A percentile compares a stretch with the other conserved stretches of the same genome.
Conservation (phyloP, 176 grass and related monocot species). For the Triticum monococcum region DNA sequence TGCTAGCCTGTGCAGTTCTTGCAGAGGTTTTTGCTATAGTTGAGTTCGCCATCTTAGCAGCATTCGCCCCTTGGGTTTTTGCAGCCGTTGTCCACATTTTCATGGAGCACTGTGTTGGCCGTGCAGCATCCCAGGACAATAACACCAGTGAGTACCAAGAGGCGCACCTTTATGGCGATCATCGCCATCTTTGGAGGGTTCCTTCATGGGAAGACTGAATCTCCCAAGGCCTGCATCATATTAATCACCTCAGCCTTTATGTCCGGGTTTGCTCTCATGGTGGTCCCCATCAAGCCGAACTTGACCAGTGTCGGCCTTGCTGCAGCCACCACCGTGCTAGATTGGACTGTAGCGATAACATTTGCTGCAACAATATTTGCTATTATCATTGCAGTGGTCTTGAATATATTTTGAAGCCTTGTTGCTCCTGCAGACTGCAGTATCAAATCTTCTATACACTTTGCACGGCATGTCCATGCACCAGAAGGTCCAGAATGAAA, state of each 20-base stretch:
- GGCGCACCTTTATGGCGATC: no score
- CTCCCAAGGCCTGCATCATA: slow-evolving; percentile 10
- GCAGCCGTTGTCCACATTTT: background rate
- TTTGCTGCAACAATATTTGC: background rate
- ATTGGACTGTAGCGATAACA: background rate
- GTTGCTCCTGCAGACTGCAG: no score
- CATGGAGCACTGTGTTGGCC: background rate
- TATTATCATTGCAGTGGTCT: background rate
- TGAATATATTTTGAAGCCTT: background rate
- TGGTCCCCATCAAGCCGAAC: no score
- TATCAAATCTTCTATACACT: no score
- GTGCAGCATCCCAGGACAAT: background rate
- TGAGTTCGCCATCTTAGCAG: slow-evolving; percentile 11
- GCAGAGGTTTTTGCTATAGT: slow-evolving; percentile 18
- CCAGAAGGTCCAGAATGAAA: no score
- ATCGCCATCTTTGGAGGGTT: background rate
- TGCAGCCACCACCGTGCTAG: background rate
- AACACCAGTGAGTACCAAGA: no score
- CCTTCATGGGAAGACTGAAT: slow-evolving; percentile 16
- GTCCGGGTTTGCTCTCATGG: background rate
- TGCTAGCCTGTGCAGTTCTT: background rate
- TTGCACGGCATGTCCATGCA: no score
- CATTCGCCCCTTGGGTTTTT: slow-evolving; percentile 18
- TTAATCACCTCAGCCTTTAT: slow-evolving; percentile 22
- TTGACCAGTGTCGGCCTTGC: background rate